Base-by-base conservation (phyloP, 164 flowering plant species). In the Stephania japonica region DNA sequence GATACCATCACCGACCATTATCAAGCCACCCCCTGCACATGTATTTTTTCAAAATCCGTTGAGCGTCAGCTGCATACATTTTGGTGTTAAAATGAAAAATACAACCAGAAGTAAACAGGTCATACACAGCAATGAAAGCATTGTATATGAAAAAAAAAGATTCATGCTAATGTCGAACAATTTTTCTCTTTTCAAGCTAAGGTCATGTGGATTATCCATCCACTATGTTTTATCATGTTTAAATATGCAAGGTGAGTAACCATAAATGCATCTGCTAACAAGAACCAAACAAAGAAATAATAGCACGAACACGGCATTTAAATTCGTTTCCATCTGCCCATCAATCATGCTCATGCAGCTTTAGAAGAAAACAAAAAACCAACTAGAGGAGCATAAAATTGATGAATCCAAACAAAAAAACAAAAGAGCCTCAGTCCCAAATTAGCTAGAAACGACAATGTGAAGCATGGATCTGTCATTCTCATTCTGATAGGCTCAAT, bases 1-100 rank as follows among this genome's bases (percentile, higher is more conserved):
- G 59, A 96, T 96, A 49, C 99, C 99, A 79, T 96, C 98, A 73
- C 98, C 99, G 16, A 96, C 99, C 99, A 96, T 96, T 63, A 92
- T 85, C 69, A 96, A 81, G 50, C 98, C 99, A 77, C 97, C 94
- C 32, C 91, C 97, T 96, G 85, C 6, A 21, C 73, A 62, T 61
- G 64, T 59, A 70, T 69, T 56, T 49, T 56, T n/a, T 53, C 75
- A 56, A 64, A 67, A 42, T 73, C 38, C 7, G 14, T 64, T 56
- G n/a, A 56, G 6, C 18, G 19, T n/a, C n/a, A 56, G 6, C 19
- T 56, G 7, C 63, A 18, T 56, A 56, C 3, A 56, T 1, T 21
- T 56, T 19, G 63, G 23, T 6, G n/a, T 16, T 56, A 5, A 56
- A 56, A 19, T 56, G 63, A 19, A 56, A 56, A 18, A 56, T 56